Evolutionary conservation across 2,329 filamentous ascomycete genomes (phyloP), one percentile per base, ranked within the genome.

Genomic region (Fusarium sp.): DNA sequence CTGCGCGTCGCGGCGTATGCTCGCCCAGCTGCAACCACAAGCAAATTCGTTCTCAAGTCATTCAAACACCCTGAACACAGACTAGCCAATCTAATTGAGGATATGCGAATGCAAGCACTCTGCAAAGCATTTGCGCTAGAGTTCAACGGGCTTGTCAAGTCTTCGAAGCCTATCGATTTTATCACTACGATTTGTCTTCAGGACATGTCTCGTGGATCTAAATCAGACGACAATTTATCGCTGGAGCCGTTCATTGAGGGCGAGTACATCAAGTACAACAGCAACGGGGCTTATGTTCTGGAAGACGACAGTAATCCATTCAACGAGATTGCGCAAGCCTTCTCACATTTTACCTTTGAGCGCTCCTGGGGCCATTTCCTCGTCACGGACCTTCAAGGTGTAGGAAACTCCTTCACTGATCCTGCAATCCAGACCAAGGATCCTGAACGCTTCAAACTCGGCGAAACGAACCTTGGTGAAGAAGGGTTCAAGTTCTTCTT

Each of bases 311-410:
- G 77, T 13, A 49, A 65, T 7, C 64, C 69, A 9, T 76, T 76
- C 64, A 81, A 79, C 59, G 58, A 75, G 25, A 75, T 77, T 6
- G 82, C 82, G 0, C 83, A 84, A 61, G 83, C 82, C 3, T 84
- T 85, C 63, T 83, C 81, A 3, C 82, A 85, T 61, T 84, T 83
- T 46, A 83, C 82, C 6, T 84, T 82, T 60, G 83, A 84, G 76
- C 81, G 83, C 8, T 84, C 83, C 1, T 69, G 69, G 54, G 83
- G 82, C 23, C 60, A 64, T 25, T 79, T 84, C 43, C 57, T 84
- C 5, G 79, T 84, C 10, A 72, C 59, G 40, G 82, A 84, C 69
- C 69, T 84, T 15, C 82, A 84, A 65, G 82, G 83, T 9, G 81
- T 83, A 2, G 82, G 78, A n/a, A 46, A 74, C 23, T 44, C 79